Conservation (phyloP, 2,329 filamentous ascomycete species). For the Alternaria longipes region DNA sequence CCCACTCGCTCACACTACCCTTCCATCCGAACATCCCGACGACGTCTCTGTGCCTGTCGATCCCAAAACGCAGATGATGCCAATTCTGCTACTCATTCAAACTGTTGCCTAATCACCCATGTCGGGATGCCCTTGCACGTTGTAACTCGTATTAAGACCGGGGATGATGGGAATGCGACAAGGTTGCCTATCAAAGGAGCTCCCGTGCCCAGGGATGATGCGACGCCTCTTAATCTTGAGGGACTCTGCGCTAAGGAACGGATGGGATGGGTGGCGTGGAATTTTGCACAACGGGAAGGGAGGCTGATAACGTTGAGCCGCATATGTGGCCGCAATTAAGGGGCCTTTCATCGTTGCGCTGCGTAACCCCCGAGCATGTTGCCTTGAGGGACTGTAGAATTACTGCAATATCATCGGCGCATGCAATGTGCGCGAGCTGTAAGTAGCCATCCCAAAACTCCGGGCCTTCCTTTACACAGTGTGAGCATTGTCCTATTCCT, state of each 20-base stretch:
- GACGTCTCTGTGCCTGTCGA: slow-evolving; percentile 24
- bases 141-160: slow-evolving; percentile 3
- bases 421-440: slow-evolving; percentile 1
- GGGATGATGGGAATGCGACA: slow-evolving; percentile 1
- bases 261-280: background rate
- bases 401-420: background rate
- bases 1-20: slow-evolving; percentile 8
- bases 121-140: slow-evolving; percentile 20
- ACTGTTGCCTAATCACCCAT: slow-evolving; percentile 22
- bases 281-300: slow-evolving; percentile 11
- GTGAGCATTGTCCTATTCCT: background rate
- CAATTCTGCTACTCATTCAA: slow-evolving; percentile 15
- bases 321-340: slow-evolving; percentile 23
- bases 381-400: background rate
- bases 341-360: background rate
- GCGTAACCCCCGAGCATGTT: background rate
- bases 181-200: slow-evolving; percentile 16
- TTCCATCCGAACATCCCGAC: slow-evolving; percentile 7
- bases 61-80: slow-evolving; percentile 24
- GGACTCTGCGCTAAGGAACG: slow-evolving; percentile 9
- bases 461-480: slow-evolving; percentile 9
- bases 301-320: slow-evolving; percentile 33
- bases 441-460: background rate
- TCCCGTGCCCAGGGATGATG: slow-evolving; percentile 19
- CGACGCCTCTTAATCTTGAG: slow-evolving; percentile 32